Evolutionary conservation across 2,329 filamentous ascomycete genomes (phyloP), one percentile per base, ranked within the genome.

Genomic region (Colletotrichum spaethianum): DNA sequence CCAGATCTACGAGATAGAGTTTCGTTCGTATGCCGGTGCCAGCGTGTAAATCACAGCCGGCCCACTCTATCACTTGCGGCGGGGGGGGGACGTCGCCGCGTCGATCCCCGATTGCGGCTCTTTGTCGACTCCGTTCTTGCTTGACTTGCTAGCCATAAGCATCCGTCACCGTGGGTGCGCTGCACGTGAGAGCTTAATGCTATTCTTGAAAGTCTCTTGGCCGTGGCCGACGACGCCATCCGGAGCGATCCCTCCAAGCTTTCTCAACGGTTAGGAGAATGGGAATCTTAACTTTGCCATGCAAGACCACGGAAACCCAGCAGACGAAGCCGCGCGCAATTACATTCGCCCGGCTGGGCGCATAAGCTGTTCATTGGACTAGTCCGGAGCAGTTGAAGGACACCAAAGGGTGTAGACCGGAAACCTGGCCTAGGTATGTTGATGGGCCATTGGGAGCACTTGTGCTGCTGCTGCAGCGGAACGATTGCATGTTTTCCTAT

Each of bases 1-100:
- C 50, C 50, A 62, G 69, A 72, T 72, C 57, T 63, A 63, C 57
- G 20, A 68, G 57, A 72, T 72, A 33, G 28, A 63, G 64, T 72
- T 63, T 63, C n/a, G 64, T n/a, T 40, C 50, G 18, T 53, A 63
- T 72, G 64, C 64, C 63, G 52, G 69, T 46, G 59, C 57, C 48
- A 40, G 59, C 23, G 12, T 53, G 31, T 23, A 31, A 52, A 38
- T 52, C 52, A 50, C 26, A 48, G 33, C 26, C 44, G 50, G 36
- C 67, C n/a, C 31, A 46, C 52, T 36, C 16, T 55, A 16, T 5
- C 33, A 31, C 33, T 50, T 46, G 20, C 57, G 33, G 16, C 63
- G 67, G 40, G 57, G 67, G 40, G 57, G 59, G 69, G 63, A 52
- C 57, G 64, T 68, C 64, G 50, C 59, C 69, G 57, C 36, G 40